Evolutionary conservation across 495 filamentous ascomycete species (phyloP).

Genomic region (Aspergillus hancockii): DNA sequence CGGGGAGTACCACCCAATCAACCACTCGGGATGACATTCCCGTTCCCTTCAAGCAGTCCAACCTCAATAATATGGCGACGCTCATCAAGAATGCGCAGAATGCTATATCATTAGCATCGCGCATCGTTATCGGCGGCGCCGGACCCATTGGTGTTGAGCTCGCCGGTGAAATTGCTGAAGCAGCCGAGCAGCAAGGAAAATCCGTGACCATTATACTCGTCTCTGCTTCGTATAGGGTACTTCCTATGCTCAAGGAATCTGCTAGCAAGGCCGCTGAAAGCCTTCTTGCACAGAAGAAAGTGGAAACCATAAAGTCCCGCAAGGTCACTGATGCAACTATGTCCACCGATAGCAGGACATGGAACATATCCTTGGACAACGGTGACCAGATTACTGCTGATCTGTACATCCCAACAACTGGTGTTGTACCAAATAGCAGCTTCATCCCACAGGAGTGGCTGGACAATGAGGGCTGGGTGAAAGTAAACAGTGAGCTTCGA

Average conservation of each 20-base stretch:
- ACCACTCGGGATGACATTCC: constrained; percentile 38
- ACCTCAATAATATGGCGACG: constrained; percentile 43
- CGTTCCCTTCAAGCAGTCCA: constrained; percentile 54
- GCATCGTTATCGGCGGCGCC: constrained; percentile 66
- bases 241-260: constrained; percentile 31
- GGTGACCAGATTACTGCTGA: constrained; percentile 50
- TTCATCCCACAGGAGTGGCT: constrained; percentile 56
- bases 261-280: constrained; percentile 29
- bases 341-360: constrained; percentile 16
- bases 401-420: constrained; percentile 64
- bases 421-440: constrained; percentile 59
- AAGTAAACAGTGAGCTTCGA: constrained; percentile 56
- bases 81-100: constrained; percentile 47
- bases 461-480: constrained; percentile 51
- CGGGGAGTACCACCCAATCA: constrained; percentile 47
- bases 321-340: constrained; percentile 25
- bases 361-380: constrained; percentile 41
- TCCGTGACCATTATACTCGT: constrained; percentile 50
- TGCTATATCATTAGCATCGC: constrained; percentile 53
- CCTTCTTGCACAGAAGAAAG: constrained; percentile 24
- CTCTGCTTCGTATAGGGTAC: constrained; percentile 33
- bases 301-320: constrained; percentile 15
- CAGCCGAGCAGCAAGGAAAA: constrained; percentile 38
- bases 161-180: constrained; percentile 58
- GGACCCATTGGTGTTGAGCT: constrained; percentile 69